Base-by-base conservation (phyloP, 1,284 basidiomycete species). In the Boletellus deceptivus region DNA sequence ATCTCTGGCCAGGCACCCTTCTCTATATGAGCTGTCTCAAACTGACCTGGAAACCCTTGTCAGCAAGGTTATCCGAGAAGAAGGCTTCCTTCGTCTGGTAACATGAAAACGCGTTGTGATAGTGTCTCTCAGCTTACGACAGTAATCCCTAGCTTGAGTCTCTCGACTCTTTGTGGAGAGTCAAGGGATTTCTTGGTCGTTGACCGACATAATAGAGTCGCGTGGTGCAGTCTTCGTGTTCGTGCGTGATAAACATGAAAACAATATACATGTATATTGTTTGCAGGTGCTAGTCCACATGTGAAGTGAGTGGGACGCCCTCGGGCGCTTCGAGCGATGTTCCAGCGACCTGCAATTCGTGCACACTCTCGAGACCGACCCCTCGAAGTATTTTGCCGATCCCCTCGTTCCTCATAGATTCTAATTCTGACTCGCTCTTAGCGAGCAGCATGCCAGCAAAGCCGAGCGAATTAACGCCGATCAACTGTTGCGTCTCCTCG, bases 371-470 rank as follows among this genome's bases (percentile, higher is more conserved):
- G 54, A 88, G 65, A 31, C 75, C 86, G 14, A 89, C 84, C 33
- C 72, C 75, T 49, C 71, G 69, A 58, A 91, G 66, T 37, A 91
- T 83, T 54, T 73, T 80, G 13, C 75, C 72, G 25, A 86, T 70
- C 3, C 81, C 77, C 65, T 84, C 81, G 48, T 70, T 72, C 66
- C 80, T 80, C 36, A 93, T 79, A 1, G 77, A 78, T 52, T 82
- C 79, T 44, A 91, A 67, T 72, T 93, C 89, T 18, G 75, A 75
- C 52, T 86, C 80, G 57, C 84, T 90, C 72, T 86, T 90, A 38
- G 90, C 91, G 45, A 95, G 78, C 53, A 94, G 62, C 83, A 90
- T 81, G 3, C 93, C 92, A 13, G 90, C 88, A 64, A 86, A 94
- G n/a, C 89, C 93, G 34, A 93, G 77, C 43, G 91, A 78, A 67